phyloP scores from a whole-genome alignment of 2,329 filamentous ascomycete species.

The Xylaria sp. region DNA sequence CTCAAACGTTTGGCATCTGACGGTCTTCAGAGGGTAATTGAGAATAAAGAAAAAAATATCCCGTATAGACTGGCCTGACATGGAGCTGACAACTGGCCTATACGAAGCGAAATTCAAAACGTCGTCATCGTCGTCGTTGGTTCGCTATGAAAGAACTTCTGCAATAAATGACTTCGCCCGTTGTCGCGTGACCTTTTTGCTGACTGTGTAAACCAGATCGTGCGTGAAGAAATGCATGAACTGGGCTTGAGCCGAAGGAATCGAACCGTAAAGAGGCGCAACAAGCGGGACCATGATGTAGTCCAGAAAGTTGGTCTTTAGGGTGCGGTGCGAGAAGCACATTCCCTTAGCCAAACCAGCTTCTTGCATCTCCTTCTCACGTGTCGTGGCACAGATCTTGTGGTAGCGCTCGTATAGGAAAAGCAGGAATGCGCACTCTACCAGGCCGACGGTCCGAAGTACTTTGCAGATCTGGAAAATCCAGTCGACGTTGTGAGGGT shows the following conservation, averaged over 20 bases:
- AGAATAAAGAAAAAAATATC: slow-evolving; percentile 26
- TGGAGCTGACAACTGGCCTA: slow-evolving; percentile 13
- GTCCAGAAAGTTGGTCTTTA: slow-evolving; percentile 55
- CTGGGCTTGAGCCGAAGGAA: slow-evolving; percentile 63
- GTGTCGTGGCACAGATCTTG: slow-evolving; percentile 51
- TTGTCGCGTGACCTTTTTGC: slow-evolving; percentile 59
- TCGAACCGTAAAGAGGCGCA: slow-evolving; percentile 61
- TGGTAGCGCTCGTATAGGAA: slow-evolving; percentile 65
- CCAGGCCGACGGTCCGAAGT: slow-evolving; percentile 56
- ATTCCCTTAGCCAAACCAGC: slow-evolving; percentile 60
- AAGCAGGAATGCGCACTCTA: slow-evolving; percentile 58
- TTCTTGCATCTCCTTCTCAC: slow-evolving; percentile 61
- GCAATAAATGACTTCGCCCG: slow-evolving; percentile 41
- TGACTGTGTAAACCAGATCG: slow-evolving; percentile 65
- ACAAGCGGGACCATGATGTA: slow-evolving; percentile 62
- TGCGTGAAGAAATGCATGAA: slow-evolving; percentile 66
- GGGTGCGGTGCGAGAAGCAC: slow-evolving; percentile 55
- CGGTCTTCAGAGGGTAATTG: slow-evolving; percentile 28
- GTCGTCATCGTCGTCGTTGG: background rate
- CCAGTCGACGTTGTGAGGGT: slow-evolving; percentile 51
- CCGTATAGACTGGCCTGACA: slow-evolving; percentile 9
- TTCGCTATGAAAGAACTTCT: slow-evolving; percentile 41
- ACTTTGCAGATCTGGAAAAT: slow-evolving; percentile 56
- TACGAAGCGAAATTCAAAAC: slow-evolving; percentile 19
- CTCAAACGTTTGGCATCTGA: slow-evolving; percentile 28